Evolutionary conservation across 2,329 filamentous ascomycete species (phyloP), one percentile per base, ranked within the genome.

Genomic region (Fusarium xyrophilum): DNA sequence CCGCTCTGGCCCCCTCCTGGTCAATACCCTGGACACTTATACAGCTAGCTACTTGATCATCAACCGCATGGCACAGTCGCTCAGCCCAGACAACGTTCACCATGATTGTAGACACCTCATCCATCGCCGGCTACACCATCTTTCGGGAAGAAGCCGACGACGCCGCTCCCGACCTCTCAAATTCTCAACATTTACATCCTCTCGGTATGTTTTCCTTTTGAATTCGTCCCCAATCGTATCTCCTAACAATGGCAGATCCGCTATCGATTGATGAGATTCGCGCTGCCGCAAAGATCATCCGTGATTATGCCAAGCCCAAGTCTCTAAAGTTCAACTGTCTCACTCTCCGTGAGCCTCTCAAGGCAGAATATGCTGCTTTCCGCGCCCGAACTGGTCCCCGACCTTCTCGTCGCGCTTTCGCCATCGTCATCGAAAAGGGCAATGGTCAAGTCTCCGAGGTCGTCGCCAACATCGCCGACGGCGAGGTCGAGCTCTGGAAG

Each of bases 311-410:
- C 19, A 67, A 53, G 42, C 71, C 77, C 54, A 75, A 73, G 52
- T 63, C 70, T 14, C 53, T 80, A 51, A 81, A 82, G 67, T 81
- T 82, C 82, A 92, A 92, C 79, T 86, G 85, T 69, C 85, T 93
- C 52, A 91, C 87, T 25, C 81, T 91, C 6, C 84, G 89, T 53
- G 88, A 91, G 72, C 89, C 89, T 6, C 80, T 82, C 39, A 91
- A 91, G 80, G 67, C 81, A 83, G 65, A 84, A n/a, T 91, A 89
- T 75, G 79, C 88, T 21, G 87, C 89, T 52, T 89, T 87, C 38
- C 83, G 88, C 58, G 79, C 79, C 32, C 83, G 85, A 28, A 76
- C 68, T 25, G 79, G 82, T 6, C 79, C 85, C 4, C 83, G 84
- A 6, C 78, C 78, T 6, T 82, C 82, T 53, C 87, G 86, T 21